phyloP scores from a whole-genome alignment of 2,329 filamentous ascomycete genomes.

The Sclerotiophoma versabilis region DNA sequence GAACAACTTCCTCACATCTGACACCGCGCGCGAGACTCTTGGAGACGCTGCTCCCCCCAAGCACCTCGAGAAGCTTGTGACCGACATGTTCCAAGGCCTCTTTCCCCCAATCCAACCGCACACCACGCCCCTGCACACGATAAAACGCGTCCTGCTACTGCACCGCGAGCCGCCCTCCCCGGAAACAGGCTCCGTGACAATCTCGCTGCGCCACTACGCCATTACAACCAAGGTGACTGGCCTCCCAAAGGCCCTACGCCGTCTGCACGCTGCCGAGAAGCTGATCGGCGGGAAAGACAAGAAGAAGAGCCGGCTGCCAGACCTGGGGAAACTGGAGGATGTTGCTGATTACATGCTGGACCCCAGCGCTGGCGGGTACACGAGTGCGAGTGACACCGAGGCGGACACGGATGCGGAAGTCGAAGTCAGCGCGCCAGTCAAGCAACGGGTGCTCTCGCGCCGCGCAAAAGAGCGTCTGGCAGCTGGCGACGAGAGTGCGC shows the following conservation, averaged over 20 bases:
- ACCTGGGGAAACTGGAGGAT: conserved; percentile 88
- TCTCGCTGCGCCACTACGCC: conserved; percentile 92
- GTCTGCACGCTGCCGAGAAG: conserved; percentile 85
- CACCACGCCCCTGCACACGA: conserved; percentile 86
- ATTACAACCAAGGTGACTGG: conserved; percentile 90
- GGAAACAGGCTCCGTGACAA: conserved; percentile 68
- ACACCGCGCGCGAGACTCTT: conserved; percentile 42
- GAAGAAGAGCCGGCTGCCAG: conserved; percentile 77
- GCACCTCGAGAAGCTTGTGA: conserved; percentile 90
- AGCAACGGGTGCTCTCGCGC: conserved; percentile 68
- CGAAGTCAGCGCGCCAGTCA: conserved; percentile 71
- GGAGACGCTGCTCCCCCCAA: conserved; percentile 75
- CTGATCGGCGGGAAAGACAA: conserved; percentile 63
- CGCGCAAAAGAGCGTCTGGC: conserved; percentile 55
- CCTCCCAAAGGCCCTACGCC: conserved; percentile 81
- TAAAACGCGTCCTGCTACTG: conserved; percentile 86
- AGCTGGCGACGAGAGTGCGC: conserved; percentile 50
- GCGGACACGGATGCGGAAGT: conserved; percentile 94
- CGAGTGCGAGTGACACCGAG: conserved; percentile 92
- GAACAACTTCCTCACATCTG: conserved; percentile 89
- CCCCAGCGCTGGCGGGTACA: conserved; percentile 78
- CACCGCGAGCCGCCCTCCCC: conserved; percentile 72
- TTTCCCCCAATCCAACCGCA: conserved; percentile 97
- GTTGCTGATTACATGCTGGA: conserved; percentile 95
- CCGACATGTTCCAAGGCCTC: conserved; percentile 92